Evolutionary conservation across 176 grass and related monocot genomes (phyloP).

Genomic region (Oryza australiensis): DNA sequence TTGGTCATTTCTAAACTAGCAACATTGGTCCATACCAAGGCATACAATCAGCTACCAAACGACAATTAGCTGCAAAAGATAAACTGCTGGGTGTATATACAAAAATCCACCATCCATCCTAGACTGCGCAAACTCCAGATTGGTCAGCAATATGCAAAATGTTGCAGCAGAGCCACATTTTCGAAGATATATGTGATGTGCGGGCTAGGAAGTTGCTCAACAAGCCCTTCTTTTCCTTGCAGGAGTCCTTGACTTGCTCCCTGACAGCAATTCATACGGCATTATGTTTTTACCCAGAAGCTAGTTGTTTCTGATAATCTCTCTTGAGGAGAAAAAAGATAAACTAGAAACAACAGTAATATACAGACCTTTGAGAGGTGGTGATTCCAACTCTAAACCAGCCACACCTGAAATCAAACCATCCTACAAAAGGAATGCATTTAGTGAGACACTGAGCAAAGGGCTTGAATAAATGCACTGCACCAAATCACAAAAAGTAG

Average conservation of each 20-base stretch:
- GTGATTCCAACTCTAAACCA: background rate
- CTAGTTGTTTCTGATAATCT: background rate
- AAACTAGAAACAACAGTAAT: background rate
- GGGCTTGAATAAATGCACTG: background rate
- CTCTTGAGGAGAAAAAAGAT: background rate
- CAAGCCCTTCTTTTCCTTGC: background rate
- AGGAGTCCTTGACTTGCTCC: background rate
- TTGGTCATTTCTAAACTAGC: background rate
- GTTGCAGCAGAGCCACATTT: background rate
- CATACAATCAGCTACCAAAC: background rate
- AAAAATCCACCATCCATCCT: background rate
- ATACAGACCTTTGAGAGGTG: conserved; percentile 16
- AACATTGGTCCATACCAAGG: background rate
- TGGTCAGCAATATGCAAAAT: background rate
- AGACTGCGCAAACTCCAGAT: background rate
- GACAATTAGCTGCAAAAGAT: background rate
- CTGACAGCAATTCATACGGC: background rate
- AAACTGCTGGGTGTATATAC: background rate
- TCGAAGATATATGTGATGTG: background rate
- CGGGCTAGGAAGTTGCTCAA: conserved; percentile 6
- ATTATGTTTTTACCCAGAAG: background rate
- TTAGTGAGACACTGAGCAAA: background rate
- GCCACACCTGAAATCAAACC: background rate
- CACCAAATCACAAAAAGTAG: background rate
- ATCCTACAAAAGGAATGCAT: conserved; percentile 20